phyloP scores from a whole-genome alignment of 169 alveolate species.

The Plasmodium fragile region DNA sequence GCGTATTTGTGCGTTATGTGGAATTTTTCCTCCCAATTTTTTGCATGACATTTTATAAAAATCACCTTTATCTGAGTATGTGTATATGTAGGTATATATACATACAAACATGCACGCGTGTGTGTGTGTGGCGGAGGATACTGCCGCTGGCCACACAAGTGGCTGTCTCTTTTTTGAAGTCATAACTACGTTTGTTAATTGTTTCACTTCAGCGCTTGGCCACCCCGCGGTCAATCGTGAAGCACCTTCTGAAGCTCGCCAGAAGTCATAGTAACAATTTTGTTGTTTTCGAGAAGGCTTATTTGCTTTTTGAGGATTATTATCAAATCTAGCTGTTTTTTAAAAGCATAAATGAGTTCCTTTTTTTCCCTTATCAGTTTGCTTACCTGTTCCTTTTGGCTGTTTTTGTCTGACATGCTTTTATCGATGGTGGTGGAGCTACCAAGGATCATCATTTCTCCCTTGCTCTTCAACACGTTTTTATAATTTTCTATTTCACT shows the following conservation, averaged over 20 bases:
- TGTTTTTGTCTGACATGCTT: constrained; percentile 18
- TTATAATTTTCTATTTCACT: constrained; percentile 69
- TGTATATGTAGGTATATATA: background rate
- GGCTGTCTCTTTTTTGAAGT: constrained; percentile 15
- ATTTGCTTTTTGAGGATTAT: constrained; percentile 66
- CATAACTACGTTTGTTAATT: constrained; percentile 4
- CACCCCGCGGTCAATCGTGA: constrained; percentile 30
- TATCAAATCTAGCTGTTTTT: constrained; percentile 56
- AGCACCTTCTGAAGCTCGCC: constrained; percentile 35
- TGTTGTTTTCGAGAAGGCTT: constrained; percentile 49
- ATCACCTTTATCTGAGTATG: background rate
- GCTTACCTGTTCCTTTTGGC: constrained; percentile 46
- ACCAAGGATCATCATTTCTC: constrained; percentile 43
- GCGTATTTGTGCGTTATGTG: background rate
- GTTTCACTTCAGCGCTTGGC: background rate
- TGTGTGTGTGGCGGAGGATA: background rate
- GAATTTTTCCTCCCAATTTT: background rate
- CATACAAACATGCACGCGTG: background rate
- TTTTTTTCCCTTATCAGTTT: constrained; percentile 50
- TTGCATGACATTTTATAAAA: background rate
- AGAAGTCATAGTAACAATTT: constrained; percentile 44
- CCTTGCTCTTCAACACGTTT: constrained; percentile 37
- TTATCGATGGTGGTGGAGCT: constrained; percentile 37
- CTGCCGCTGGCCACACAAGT: background rate
- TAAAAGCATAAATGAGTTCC: constrained; percentile 61